Conservation (phyloP, 1,284 basidiomycete genomes). For the Naganishia sp. region DNA sequence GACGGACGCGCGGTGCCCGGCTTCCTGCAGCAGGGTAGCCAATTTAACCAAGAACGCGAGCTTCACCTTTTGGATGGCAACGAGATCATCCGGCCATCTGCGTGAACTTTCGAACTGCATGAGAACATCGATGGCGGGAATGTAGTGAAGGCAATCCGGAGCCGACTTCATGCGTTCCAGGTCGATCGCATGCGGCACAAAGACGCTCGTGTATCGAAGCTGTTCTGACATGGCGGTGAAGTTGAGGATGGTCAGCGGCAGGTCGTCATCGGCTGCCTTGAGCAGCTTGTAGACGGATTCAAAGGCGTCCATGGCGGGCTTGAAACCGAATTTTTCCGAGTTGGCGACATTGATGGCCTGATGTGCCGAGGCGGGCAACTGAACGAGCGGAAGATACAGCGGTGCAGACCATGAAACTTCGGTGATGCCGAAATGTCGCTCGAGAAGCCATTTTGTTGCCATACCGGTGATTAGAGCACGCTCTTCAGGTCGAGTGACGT, state of each 20-base stretch:
- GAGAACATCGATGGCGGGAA: slow-evolving; percentile 70
- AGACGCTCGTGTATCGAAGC: slow-evolving; percentile 80
- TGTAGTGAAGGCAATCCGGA: slow-evolving; percentile 63
- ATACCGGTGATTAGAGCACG: slow-evolving; percentile 73
- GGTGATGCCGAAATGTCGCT: slow-evolving; percentile 69
- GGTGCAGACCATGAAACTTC: slow-evolving; percentile 60
- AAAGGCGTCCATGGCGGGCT: slow-evolving; percentile 74
- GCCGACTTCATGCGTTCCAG: slow-evolving; percentile 53
- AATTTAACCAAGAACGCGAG: slow-evolving; percentile 84
- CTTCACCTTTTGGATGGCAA: slow-evolving; percentile 92
- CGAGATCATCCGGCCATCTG: slow-evolving; percentile 92
- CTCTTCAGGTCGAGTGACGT: slow-evolving; percentile 63
- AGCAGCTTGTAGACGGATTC: slow-evolving; percentile 76
- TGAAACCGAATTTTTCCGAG: slow-evolving; percentile 64
- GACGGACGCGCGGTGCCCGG: slow-evolving; percentile 56
- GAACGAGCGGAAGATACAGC: slow-evolving; percentile 62
- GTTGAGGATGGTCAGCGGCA: slow-evolving; percentile 79
- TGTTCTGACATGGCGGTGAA: slow-evolving; percentile 69
- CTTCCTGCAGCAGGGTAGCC: slow-evolving; percentile 64
- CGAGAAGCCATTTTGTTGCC: slow-evolving; percentile 73
- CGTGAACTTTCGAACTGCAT: slow-evolving; percentile 88
- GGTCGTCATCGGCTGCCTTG: slow-evolving; percentile 70
- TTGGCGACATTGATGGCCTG: slow-evolving; percentile 54
- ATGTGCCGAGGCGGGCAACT: slow-evolving; percentile 63
- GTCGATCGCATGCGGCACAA: slow-evolving; percentile 67